A percentile compares a stretch with the other conserved stretches of the same genome.
Conservation (phyloP, 2,329 filamentous ascomycete genomes). For the Diplodia intermedia region DNA sequence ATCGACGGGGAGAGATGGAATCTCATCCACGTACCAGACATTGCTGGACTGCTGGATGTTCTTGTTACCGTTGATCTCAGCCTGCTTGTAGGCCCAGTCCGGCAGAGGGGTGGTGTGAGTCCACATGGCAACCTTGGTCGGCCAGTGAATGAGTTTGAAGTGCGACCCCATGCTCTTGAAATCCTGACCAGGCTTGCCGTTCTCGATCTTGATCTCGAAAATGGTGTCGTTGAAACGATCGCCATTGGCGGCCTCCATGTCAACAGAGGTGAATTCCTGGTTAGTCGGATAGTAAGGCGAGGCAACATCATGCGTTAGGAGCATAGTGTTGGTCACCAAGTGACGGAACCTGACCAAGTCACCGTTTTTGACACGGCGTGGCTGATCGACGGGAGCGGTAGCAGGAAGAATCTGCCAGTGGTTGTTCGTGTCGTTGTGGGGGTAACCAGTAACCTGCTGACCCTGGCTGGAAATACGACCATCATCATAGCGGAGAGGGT, state of each 20-base stretch:
- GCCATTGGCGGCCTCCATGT: slow-evolving; percentile 73
- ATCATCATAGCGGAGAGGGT: slow-evolving; percentile 95
- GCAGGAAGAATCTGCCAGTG: slow-evolving; percentile 90
- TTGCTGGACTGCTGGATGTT: slow-evolving; percentile 89
- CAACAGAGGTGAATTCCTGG: slow-evolving; percentile 93
- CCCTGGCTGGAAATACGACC: slow-evolving; percentile 95
- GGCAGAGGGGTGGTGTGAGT: slow-evolving; percentile 94
- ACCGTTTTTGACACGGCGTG: slow-evolving; percentile 76
- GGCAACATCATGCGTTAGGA: slow-evolving; percentile 94
- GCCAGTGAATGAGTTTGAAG: slow-evolving; percentile 94
- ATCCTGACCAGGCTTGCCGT: slow-evolving; percentile 78
- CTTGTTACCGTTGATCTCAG: slow-evolving; percentile 99
- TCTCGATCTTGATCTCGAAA: slow-evolving; percentile 90
- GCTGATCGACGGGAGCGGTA: slow-evolving; percentile 59
- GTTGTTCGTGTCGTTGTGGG: slow-evolving; percentile 98
- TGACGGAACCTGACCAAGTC: slow-evolving; percentile 88
- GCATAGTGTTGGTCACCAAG: slow-evolving; percentile 80
- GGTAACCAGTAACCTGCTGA: slow-evolving; percentile 97
- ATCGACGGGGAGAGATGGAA: slow-evolving; percentile 77
- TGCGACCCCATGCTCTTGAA: slow-evolving; percentile 91
- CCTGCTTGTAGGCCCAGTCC: slow-evolving; percentile 96
- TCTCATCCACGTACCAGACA: slow-evolving; percentile 91
- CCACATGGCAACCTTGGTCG: slow-evolving; percentile 99
- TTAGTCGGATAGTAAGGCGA: slow-evolving; percentile 97
- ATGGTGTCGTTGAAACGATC: slow-evolving; percentile 85